Evolutionary conservation across 225 moss, liverwort and hornwort genomes (phyloP).

Genomic region (Neckera pumila): DNA sequence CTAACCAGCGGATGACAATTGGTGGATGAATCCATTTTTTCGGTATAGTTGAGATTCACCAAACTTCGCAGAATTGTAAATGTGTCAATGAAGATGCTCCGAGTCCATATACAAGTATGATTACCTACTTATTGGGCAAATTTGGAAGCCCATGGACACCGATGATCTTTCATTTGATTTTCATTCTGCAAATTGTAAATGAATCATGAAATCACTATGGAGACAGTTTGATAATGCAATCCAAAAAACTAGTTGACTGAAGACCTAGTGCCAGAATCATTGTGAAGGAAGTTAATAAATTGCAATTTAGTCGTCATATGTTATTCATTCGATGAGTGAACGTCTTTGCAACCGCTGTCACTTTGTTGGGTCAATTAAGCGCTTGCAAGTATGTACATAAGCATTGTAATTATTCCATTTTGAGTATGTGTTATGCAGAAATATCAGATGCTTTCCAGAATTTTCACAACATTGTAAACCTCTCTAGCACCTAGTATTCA

Average conservation of each 20-base stretch:
- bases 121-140: neutral
- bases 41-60: neutral
- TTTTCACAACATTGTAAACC: neutral
- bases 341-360: neutral
- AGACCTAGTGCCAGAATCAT: too few relatives aligned
- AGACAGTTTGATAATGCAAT: neutral
- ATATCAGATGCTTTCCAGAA: too few relatives aligned
- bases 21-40: neutral
- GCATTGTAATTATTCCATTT: neutral
- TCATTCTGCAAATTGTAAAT: neutral
- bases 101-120: neutral
- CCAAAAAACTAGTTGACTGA: neutral
- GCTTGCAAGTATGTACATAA: neutral
- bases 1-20: neutral
- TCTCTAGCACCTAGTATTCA: neutral
- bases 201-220: neutral
- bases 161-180: neutral
- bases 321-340: too few relatives aligned
- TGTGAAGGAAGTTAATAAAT: neutral
- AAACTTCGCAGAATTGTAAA: neutral
- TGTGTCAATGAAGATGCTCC: neutral
- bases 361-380: too few relatives aligned
- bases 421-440: neutral
- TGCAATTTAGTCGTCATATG: neutral
- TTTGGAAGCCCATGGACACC: neutral